phyloP scores from a whole-genome alignment of 2,329 filamentous ascomycete genomes.

The Penicillium griseofulvum region DNA sequence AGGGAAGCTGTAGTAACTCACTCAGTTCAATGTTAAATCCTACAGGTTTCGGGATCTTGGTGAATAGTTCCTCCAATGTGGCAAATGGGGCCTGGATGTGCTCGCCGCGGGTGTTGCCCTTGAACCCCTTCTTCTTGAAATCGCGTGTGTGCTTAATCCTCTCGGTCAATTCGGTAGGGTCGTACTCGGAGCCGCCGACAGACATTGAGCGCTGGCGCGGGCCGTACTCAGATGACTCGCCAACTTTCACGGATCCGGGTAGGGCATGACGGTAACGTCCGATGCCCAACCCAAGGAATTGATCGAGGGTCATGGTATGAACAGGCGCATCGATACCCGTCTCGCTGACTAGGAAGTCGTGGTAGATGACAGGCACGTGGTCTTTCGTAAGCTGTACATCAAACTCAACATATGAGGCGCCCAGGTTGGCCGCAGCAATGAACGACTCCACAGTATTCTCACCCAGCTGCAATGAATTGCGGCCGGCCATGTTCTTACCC shows the following conservation, averaged over 20 bases:
- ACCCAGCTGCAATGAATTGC: constrained; percentile 85
- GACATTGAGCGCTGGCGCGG: constrained; percentile 57
- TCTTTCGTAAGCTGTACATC: constrained; percentile 99
- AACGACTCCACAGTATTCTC: constrained; percentile 96
- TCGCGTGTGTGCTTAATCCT: constrained; percentile 97
- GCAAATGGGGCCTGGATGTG: constrained; percentile 96
- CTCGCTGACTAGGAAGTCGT: constrained; percentile 96
- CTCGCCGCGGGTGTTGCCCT: constrained; percentile 88
- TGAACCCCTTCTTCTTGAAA: constrained; percentile 92
- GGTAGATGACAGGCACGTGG: constrained; percentile 95
- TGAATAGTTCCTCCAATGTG: constrained; percentile 90
- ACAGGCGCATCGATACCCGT: constrained; percentile 96
- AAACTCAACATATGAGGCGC: constrained; percentile 69
- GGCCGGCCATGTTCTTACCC: constrained; percentile 83
- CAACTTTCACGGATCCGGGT: constrained; percentile 29
- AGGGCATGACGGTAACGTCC: constrained; percentile 47
- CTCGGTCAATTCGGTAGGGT: constrained; percentile 57
- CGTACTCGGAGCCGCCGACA: constrained; percentile 52
- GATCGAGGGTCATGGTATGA: constrained; percentile 89
- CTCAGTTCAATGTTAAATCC: constrained; percentile 99
- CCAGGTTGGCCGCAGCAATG: constrained; percentile 90
- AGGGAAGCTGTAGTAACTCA: constrained; percentile 33
- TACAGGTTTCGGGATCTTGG: constrained; percentile 73
- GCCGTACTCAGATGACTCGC: constrained; percentile 15
- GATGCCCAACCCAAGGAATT: constrained; percentile 77